A percentile compares a stretch with the other conserved stretches of the same genome.
Evolutionary conservation across 2,329 filamentous ascomycete species (phyloP).

Genomic region (Xylaria sp.): DNA sequence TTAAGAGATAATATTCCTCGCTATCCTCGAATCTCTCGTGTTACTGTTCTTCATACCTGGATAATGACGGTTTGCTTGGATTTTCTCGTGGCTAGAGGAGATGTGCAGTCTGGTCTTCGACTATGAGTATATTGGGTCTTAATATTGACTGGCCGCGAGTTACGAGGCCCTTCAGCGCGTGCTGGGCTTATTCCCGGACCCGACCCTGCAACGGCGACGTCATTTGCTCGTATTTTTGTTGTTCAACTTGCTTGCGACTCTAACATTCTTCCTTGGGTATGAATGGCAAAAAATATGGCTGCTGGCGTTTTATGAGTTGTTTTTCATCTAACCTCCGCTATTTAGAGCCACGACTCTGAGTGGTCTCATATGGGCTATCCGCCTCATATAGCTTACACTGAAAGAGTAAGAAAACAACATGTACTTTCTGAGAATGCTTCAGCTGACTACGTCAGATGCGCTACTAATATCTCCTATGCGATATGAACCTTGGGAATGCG

Average conservation of each 20-base stretch:
- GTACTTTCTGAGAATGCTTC: too few species aligned
- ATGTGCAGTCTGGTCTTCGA: neutral
- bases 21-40: neutral
- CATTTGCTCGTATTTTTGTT: slow-evolving; percentile 1
- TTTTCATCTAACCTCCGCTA: neutral
- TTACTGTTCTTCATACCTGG: neutral
- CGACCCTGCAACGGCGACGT: neutral
- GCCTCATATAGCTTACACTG: too few species aligned
- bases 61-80: too few species aligned
- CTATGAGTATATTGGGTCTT: too few species aligned
- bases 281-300: neutral
- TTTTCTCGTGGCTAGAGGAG: neutral
- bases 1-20: neutral
- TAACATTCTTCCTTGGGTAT: neutral
- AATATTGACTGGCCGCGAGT: neutral
- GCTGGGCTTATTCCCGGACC: slow-evolving; percentile 17
- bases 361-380: neutral
- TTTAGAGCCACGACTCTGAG: neutral
- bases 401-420: too few species aligned
- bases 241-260: neutral
- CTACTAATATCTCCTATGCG: neutral
- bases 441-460: neutral
- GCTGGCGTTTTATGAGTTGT: neutral
- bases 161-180: neutral
- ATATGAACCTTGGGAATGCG: neutral